Percentiles rank a stretch among this genome's conserved stretches.
Conservation (phyloP, 108 stramenopile species). For the Phaeodactylum tricornutum region DNA sequence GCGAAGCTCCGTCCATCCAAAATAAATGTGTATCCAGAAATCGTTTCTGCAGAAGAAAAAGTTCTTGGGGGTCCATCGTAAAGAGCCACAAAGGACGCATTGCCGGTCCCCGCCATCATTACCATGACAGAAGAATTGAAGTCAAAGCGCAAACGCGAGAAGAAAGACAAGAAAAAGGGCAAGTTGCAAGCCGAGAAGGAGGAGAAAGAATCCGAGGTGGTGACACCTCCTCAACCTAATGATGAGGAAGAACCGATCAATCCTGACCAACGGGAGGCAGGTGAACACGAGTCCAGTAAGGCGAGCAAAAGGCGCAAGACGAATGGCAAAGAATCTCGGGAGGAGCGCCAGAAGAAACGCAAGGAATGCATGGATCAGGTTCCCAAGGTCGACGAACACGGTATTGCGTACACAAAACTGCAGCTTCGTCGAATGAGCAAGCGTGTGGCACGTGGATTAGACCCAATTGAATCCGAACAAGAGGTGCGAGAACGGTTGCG, state of each 20-base stretch:
- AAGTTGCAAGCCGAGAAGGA: conserved; percentile 6
- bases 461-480: conserved; percentile 56
- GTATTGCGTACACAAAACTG: conserved; percentile 70
- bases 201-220: conserved; percentile 4
- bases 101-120: too few relatives aligned
- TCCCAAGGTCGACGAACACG: conserved; percentile 39
- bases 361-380: conserved; percentile 26
- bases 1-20: too few relatives aligned
- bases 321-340: conserved; percentile 1
- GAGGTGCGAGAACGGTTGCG: conserved; percentile 59
- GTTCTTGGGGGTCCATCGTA: too few relatives aligned
- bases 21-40: conserved; percentile 1
- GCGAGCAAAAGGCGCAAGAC: not conserved
- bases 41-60: conserved; percentile 1
- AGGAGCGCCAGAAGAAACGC: conserved; percentile 17
- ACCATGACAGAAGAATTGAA: too few relatives aligned
- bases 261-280: not conserved
- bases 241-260: not conserved
- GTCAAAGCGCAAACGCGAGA: conserved; percentile 11
- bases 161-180: conserved; percentile 7
- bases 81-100: too few relatives aligned
- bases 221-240: not conserved
- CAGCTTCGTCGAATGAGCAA: conserved; percentile 80
- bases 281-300: not conserved
- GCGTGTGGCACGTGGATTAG: conserved; percentile 66